These are phyloP conservation scores for Colletotrichum musicola DNA, from an alignment of 2,329 filamentous ascomycete species.

Conservation along the genomic window DNA sequence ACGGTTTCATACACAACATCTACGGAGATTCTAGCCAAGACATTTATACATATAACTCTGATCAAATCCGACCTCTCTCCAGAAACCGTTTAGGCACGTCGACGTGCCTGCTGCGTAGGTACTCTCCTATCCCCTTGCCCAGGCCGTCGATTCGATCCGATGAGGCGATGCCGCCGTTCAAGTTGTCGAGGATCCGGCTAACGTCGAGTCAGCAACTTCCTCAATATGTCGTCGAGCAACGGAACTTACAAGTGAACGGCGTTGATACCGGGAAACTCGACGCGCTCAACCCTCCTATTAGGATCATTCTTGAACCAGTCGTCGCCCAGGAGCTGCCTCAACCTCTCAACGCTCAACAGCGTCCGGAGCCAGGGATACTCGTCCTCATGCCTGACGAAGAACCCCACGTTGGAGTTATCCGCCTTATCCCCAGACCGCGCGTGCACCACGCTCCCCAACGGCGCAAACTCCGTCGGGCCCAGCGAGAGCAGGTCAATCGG, in stretches of 20 bases:
- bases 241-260: constrained; percentile 38
- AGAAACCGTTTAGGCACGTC: constrained; percentile 51
- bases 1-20: no score
- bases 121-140: constrained; percentile 53
- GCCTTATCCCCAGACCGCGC: constrained; percentile 55
- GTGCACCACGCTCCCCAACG: constrained; percentile 50
- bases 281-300: constrained; percentile 7
- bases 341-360: constrained; percentile 47
- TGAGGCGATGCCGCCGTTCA: constrained; percentile 38
- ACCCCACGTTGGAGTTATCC: constrained; percentile 53
- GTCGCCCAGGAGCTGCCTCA: constrained; percentile 43
- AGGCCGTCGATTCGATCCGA: constrained; percentile 46
- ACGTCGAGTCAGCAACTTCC: background rate
- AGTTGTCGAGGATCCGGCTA: constrained; percentile 35
- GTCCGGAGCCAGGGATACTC: constrained; percentile 56
- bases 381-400: constrained; percentile 54
- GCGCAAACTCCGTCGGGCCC: constrained; percentile 19
- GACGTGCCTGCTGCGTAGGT: constrained; percentile 50
- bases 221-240: no score
- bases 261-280: constrained; percentile 33
- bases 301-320: constrained; percentile 40
- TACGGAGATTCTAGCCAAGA: no score
- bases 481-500: constrained; percentile 23
- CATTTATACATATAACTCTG: background rate
- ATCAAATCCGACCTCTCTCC: constrained; percentile 44